Base-by-base conservation (phyloP, 495 filamentous ascomycete species). In the Neurospora intermedia region DNA sequence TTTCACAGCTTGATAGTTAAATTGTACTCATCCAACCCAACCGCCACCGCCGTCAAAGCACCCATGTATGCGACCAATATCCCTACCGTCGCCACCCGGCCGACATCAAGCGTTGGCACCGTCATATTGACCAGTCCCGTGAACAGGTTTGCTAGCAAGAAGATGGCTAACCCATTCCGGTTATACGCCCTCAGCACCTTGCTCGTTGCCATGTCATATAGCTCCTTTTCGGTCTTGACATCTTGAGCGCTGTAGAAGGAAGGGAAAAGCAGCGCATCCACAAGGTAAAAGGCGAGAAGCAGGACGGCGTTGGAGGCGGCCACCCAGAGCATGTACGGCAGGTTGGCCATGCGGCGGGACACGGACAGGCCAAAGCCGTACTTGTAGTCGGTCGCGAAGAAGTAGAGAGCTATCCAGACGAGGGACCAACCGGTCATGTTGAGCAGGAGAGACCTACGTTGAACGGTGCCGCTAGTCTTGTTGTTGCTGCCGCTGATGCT, bases 301-400 rank as follows among this genome's bases (percentile, higher is more conserved):
- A 97, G 93, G 8, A 82, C 84, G 71, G 87, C 91, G 80, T 98
- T 99, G 85, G 94, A 98, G 7, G 93, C 90, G 15, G 89, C 84
- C 18, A 96, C 91, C 95, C 95, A 99, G 69, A 97, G 83, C 42
- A 98, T 83, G 78, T 99, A 99, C 0, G 96, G 94, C 71, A 97
- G 88, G 78, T 98, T 98, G 10, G 96, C 96, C 20, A 99, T 82
- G 13, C 96, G 89, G 40, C 96, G 90, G 6, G 96, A 98, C 7
- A 98, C 93, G 3, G 83, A 84, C 27, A 97, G 84, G 6, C 88
- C 89, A 27, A 91, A 84, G 11, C 93, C 94, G 72, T 91, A 88
- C 4, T 84, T 83, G 75, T 88, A 92, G 62, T 87, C 88, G 27
- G 90, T 92, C 16, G 88, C 86, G 69, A 92, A 77, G 35, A 86